Percentiles rank a stretch among this genome's conserved stretches.
Evolutionary conservation across 2,329 filamentous ascomycete species (phyloP).

Genomic region (Fusarium subtropicale): DNA sequence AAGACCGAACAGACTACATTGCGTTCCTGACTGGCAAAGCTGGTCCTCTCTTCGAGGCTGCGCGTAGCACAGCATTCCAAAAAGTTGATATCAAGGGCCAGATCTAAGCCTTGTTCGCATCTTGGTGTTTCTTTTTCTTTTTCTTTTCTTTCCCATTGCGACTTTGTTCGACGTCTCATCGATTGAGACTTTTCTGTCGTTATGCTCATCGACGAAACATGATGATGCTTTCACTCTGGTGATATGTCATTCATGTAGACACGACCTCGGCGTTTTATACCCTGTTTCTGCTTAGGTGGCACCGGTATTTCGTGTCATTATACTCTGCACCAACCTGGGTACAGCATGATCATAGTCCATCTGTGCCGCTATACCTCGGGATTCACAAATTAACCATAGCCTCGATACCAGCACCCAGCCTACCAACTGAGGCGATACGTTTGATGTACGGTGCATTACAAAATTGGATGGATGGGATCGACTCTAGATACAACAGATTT

Average conservation of each 20-base stretch:
- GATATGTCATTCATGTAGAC: slow-evolving; percentile 42
- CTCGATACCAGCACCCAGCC: slow-evolving; percentile 32
- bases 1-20: slow-evolving; percentile 80
- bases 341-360: slow-evolving; percentile 3
- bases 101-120: slow-evolving; percentile 68
- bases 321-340: slow-evolving; percentile 19
- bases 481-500: slow-evolving; percentile 23
- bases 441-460: slow-evolving; percentile 24
- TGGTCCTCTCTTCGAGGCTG: slow-evolving; percentile 76
- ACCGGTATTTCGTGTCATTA: slow-evolving; percentile 25
- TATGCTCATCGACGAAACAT: slow-evolving; percentile 32
- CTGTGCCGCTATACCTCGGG: slow-evolving; percentile 18
- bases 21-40: slow-evolving; percentile 81
- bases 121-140: slow-evolving; percentile 22
- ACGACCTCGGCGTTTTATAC: slow-evolving; percentile 45
- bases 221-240: slow-evolving; percentile 38
- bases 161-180: slow-evolving; percentile 26
- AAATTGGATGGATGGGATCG: slow-evolving; percentile 37
- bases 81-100: slow-evolving; percentile 98
- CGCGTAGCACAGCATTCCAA: slow-evolving; percentile 79
- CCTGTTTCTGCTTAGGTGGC: slow-evolving; percentile 37
- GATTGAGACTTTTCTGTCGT: slow-evolving; percentile 23
- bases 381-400: slow-evolving; percentile 45
- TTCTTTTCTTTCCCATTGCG: slow-evolving; percentile 17
- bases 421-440: slow-evolving; percentile 16